Base-by-base conservation (phyloP, 164 flowering plant genomes). In the Magnolia kwangsiensis region DNA sequence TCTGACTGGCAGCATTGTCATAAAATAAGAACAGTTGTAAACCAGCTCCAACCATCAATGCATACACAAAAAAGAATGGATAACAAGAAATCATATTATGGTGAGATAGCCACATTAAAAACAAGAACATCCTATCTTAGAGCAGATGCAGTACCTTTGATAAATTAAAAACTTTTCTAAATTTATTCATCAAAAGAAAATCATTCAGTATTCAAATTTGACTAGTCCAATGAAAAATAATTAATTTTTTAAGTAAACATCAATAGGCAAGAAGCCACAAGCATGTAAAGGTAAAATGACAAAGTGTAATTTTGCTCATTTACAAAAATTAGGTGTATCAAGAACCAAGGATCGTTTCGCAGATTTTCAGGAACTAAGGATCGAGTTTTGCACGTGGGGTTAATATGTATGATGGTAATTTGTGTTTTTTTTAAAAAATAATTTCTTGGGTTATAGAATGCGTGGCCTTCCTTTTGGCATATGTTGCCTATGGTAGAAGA, bases 1-100 rank as follows among this genome's bases (percentile, higher is more conserved):
- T 85, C 79, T 76, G 93, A 68, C 77, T 74, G 51, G 86, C 83
- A 78, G 89, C 71, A 83, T 97, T 92, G 88, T 77, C 21, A 63
- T 27, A 76, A 51, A 51, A 51, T 51, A 51, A 51, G 14, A 51
- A 51, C 59, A 51, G 59, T 51, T 14, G 8, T 9, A 51, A 51
- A 51, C 59, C 59, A 51, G 19, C 11, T 10, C 63, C 1, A 58
- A 18, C 63, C 11, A 18, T 10, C 11, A 10, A 10, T 10, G 11
- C 63, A 58, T 10, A 58, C 1, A 58, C 16, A 18, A 1, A 58
- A 18, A 58, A 58, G 63, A 58, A 58, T 58, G 63, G 1, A 58
- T 18, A 5, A 1, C 63, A 1, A 10, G 19, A 18, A 58, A 10
- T 58, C 63, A 58, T 10, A 18, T 58, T 58, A 1, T 58, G 19